phyloP scores from a whole-genome alignment of 148 eudicot species.

The Fagopyrum tataricum region DNA sequence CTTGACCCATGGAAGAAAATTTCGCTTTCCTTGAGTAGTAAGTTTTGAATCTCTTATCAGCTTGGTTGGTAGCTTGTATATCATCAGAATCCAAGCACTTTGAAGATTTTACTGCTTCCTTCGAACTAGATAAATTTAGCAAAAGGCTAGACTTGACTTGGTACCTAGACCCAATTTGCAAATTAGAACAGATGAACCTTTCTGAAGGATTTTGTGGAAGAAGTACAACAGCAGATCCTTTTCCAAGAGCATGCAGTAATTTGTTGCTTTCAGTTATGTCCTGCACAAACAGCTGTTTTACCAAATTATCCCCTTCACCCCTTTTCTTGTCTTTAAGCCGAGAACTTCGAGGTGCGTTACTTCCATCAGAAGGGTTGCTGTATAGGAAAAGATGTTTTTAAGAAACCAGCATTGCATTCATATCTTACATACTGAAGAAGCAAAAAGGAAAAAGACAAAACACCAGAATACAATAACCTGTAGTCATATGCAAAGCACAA shows the following conservation, averaged over 20 bases:
- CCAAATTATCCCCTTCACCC: constrained; percentile 79
- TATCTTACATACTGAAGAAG: background rate
- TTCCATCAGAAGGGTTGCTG: background rate
- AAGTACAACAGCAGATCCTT: constrained; percentile 69
- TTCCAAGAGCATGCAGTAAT: constrained; percentile 60
- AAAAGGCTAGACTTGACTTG: constrained; percentile 39
- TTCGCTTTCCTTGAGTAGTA: constrained; percentile 41
- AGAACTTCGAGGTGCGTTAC: constrained; percentile 78
- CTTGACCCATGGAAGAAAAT: constrained; percentile 21
- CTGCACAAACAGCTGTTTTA: constrained; percentile 73
- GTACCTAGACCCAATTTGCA: constrained; percentile 36
- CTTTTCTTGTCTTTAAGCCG: constrained; percentile 77
- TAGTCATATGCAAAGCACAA: background rate
- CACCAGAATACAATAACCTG: background rate
- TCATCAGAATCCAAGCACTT: constrained; percentile 26
- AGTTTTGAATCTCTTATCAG: constrained; percentile 36
- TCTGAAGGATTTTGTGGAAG: constrained; percentile 70
- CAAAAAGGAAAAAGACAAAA: background rate
- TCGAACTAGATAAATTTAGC: constrained; percentile 34
- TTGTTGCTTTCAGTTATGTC: constrained; percentile 70
- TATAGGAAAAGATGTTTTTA: constrained; percentile 9
- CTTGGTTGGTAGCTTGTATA: constrained; percentile 34
- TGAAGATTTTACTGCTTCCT: constrained; percentile 37
- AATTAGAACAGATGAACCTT: constrained; percentile 44
- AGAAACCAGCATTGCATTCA: background rate